A percentile compares a stretch with the other conserved stretches of the same genome.
Evolutionary conservation across 208 protist species (phyloP).

Genomic region (Balamuthia mandrillaris): DNA sequence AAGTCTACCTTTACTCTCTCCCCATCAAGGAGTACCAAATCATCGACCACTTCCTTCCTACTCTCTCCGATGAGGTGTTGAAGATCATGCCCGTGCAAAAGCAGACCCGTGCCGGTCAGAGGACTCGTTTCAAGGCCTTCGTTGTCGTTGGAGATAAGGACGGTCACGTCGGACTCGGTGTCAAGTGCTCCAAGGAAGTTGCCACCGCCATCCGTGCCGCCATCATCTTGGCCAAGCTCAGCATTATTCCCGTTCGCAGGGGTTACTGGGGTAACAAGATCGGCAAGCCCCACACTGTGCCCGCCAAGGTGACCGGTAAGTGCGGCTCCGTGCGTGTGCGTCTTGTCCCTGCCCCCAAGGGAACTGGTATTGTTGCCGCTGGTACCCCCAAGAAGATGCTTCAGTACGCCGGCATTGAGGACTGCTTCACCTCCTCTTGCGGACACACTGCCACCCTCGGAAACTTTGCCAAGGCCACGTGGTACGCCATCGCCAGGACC

Average conservation of each 20-base stretch:
- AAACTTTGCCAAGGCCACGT: conserved; percentile 99
- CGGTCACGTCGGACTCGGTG: conserved; percentile 97
- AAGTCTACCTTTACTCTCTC: conserved; percentile 99
- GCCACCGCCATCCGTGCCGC: conserved; percentile 97
- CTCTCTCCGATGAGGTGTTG: conserved; percentile 94
- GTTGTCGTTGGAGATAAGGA: conserved; percentile 97
- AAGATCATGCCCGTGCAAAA: conserved; percentile 99
- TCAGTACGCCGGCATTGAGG: conserved; percentile 94
- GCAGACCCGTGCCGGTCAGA: conserved; percentile 98
- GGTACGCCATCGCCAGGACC: conserved; percentile 92
- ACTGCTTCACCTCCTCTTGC: conserved; percentile 95
- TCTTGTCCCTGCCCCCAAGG: conserved; percentile 97
- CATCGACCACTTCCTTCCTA: conserved; percentile 93
- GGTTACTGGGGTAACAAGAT: conserved; percentile 99
- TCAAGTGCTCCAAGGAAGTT: conserved; percentile 98
- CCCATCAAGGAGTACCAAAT: conserved; percentile 99
- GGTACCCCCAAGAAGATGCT: conserved; percentile 96
- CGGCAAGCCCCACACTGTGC: conserved; percentile 98
- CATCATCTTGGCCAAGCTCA: conserved; percentile 96
- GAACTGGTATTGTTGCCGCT: conserved; percentile 98
- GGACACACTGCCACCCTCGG: conserved; percentile 96
- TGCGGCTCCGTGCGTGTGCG: conserved; percentile 96
- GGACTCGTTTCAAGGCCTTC: conserved; percentile 99
- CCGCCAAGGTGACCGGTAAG: conserved; percentile 98
- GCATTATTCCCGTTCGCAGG: conserved; percentile 94